Evolutionary conservation across 495 filamentous ascomycete genomes (phyloP).

Genomic region (Podospora pseudocomata): DNA sequence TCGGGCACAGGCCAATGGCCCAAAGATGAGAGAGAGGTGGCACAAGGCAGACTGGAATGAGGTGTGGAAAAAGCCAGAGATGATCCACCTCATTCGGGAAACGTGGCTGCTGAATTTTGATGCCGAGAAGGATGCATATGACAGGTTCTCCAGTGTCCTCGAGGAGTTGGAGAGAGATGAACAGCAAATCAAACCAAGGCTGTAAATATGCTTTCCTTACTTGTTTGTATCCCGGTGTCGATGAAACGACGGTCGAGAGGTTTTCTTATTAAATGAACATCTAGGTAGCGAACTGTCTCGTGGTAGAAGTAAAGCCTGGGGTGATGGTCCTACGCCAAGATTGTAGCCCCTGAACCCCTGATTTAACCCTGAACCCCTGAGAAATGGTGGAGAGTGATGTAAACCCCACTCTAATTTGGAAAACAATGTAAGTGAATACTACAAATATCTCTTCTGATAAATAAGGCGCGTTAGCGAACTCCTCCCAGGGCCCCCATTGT

Average conservation of each 20-base stretch:
- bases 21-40: constrained; percentile 57
- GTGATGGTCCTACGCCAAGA: too few species aligned
- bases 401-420: too few species aligned
- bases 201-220: background rate
- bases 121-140: constrained; percentile 56
- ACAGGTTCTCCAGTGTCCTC: constrained; percentile 17
- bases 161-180: constrained; percentile 11
- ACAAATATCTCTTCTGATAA: too few species aligned
- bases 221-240: background rate
- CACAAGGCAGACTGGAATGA: constrained; percentile 58
- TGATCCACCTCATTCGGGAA: constrained; percentile 52
- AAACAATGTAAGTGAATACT: too few species aligned
- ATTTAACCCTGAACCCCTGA: too few species aligned
- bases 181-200: background rate
- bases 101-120: constrained; percentile 62
- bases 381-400: background rate
- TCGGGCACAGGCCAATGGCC: constrained; percentile 56
- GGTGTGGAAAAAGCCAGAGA: constrained; percentile 56
- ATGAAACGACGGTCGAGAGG: too few species aligned
- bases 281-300: too few species aligned
- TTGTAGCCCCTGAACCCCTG: too few species aligned
- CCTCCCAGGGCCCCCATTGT: constrained; percentile 17
- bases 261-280: too few species aligned
- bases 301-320: too few species aligned
- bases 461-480: background rate